Base-by-base conservation (phyloP, 257 asterid species). In the Dorcoceras hygrometricum region DNA sequence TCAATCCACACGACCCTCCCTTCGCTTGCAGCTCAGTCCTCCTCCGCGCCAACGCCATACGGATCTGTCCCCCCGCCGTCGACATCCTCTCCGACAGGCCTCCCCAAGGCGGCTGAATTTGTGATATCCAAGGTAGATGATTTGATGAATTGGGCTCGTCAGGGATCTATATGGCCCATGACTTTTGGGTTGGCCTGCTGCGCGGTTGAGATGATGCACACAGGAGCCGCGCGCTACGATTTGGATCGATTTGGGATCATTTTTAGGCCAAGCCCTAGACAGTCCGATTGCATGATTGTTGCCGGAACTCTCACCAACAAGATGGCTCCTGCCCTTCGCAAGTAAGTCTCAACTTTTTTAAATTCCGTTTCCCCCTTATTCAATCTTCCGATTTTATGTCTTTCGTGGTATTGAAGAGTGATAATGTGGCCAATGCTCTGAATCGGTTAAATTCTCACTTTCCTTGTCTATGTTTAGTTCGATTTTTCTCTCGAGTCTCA, bases 251-350 rank as follows among this genome's bases (percentile, higher is more conserved):
- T 89, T 66, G 98, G 98, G 29, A 83, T 93, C 10, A 93, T 93
- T n/a, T 93, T 93, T 71, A 81, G 99, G 87, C 97, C 97, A 4
- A 93, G 99, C 79, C 99, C 97, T 2, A 77, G 97, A 78, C 95
- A 93, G 76, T 88, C 95, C 51, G 99, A 90, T 83, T 88, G 93
- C 67, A 87, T 89, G 95, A 89, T 87, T 78, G 95, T 89, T 78
- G 96, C 92, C 61, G 97, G 96, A 2, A 90, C 96, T 46, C 89
- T 86, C 48, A 84, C 97, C 80, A 93, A 93, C 65, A 90, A 88
- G 86, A 93, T 93, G 99, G 99, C 97, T 4, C 98, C 97, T 57
- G 97, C 99, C 62, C 99, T 93, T 20, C 96, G 96, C 86, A 93
- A 82, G 97, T 90, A 75, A 55, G 80, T 60, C 22, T 63, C 63